A percentile compares a stretch with the other conserved stretches of the same genome.
These are phyloP conservation scores for Dendrobium huoshanense DNA, from an alignment of 106 monocot genomes.

Conservation along the genomic window DNA sequence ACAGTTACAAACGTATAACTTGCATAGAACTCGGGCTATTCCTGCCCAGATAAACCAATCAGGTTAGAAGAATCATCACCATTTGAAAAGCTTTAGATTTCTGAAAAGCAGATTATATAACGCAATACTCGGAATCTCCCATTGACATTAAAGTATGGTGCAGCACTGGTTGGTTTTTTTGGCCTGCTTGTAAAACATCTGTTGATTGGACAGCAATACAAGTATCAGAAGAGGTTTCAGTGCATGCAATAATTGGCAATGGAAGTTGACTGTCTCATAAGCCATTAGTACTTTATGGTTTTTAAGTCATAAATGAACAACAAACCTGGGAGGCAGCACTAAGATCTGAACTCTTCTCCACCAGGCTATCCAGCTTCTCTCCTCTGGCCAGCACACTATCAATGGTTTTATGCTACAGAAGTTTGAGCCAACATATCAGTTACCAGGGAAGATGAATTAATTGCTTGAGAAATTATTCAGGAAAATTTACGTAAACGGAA, in stretches of 20 bases:
- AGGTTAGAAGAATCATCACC: not conserved
- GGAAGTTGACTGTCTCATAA: not conserved
- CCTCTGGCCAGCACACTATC: conserved; percentile 71
- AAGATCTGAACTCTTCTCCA: conserved; percentile 87
- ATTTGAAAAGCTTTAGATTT: not conserved
- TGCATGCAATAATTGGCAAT: not conserved
- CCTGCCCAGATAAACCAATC: not conserved
- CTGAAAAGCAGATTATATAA: not conserved
- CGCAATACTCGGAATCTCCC: not conserved
- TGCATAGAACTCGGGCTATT: not conserved
- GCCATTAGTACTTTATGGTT: not conserved
- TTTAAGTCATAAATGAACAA: not conserved
- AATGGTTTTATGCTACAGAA: conserved; percentile 72
- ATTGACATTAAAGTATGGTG: conserved; percentile 30
- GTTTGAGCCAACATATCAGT: not conserved
- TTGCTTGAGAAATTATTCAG: not conserved
- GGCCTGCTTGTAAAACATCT: conserved; percentile 44
- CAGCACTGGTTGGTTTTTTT: conserved; percentile 76
- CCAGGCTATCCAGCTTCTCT: conserved; percentile 63
- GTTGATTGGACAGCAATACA: not conserved
- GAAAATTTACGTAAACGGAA: no score
- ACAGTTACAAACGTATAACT: not conserved
- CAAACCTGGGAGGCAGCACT: conserved; percentile 77
- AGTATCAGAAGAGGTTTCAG: not conserved
- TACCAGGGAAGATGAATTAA: not conserved